Base-by-base conservation (phyloP, 1,284 basidiomycete genomes). In the Malassezia restricta region DNA sequence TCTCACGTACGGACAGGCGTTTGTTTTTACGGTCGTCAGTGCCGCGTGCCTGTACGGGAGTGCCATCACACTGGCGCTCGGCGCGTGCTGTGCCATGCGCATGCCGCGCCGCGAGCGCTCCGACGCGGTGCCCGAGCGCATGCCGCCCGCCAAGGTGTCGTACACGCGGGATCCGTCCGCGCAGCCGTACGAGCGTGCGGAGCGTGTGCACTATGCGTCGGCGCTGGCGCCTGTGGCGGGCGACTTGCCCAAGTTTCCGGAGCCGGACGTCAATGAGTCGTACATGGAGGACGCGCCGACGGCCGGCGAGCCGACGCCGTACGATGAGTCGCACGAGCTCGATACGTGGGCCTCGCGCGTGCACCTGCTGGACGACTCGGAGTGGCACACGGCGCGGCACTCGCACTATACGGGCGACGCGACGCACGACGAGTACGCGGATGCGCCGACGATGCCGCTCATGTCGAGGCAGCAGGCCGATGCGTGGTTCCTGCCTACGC, bases 401-500 rank as follows among this genome's bases (percentile, higher is more conserved):
- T 35, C 11, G 11, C 33, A 11, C 15, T 11, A 35, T 35, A 35
- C 33, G 11, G 4, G 20, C 20, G 20, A 24, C 20, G 20, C 20
- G 20, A 2, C 20, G 20, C 20, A 24, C 20, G 41, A 51, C 15
- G 40, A 20, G 8, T 40, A 47, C 38, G 39, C 28, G 29, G 50
- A 51, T 24, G 43, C 43, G 24, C 31, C 44, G 50, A 51, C 24
- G 15, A 37, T 15, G 39, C 29, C 12, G 37, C 8, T 5, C n/a
- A n/a, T 41, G 11, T n/a, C 46, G 6, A n/a, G n/a, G 27, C 38
- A 40, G 29, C 40, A 41, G 8, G 44, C 32, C 8, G 50, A 46
- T 27, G 32, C 43, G 20, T 51, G 50, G 50, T 51, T 51, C 43
- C 39, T 51, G 24, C 43, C 43, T 9, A 32, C 33, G 5, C 11